Evolutionary conservation across 2,329 filamentous ascomycete species (phyloP).

Genomic region (Penicillium aurantiogriseum): DNA sequence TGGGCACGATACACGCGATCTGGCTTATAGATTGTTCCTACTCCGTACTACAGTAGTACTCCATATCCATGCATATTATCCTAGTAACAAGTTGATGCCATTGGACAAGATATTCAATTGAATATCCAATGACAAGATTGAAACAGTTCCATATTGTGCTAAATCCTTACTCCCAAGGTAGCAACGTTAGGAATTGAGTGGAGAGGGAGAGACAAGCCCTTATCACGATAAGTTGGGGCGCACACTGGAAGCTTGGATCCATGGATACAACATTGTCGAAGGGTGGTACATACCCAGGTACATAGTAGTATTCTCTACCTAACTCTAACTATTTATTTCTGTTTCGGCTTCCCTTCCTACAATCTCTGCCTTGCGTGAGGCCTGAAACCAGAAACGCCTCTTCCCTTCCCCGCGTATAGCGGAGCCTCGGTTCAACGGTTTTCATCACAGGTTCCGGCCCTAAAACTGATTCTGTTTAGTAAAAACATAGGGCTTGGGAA

Average conservation of each 20-base stretch:
- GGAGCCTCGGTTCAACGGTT: conserved; percentile 16
- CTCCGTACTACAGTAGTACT: not conserved
- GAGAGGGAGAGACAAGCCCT: conserved; percentile 1
- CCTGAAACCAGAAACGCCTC: conserved; percentile 8
- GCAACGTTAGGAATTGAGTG: not conserved
- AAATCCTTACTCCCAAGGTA: conserved; percentile 2
- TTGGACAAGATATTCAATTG: not conserved
- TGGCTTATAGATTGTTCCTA: not conserved
- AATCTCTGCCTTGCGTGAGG: conserved; percentile 3
- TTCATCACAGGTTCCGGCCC: conserved; percentile 1
- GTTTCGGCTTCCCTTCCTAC: not conserved
- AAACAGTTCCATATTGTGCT: not conserved
- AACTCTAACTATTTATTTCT: too few relatives aligned
- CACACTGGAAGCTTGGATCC: not conserved
- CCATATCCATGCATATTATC: not conserved
- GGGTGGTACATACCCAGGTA: not conserved
- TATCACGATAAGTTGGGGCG: not conserved
- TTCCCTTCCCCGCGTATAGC: conserved; percentile 7
- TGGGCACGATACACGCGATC: conserved; percentile 1
- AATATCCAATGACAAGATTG: not conserved
- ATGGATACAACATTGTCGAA: not conserved
- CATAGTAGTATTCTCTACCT: too few relatives aligned
- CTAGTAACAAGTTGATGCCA: not conserved
- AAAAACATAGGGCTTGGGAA: conserved; percentile 5
- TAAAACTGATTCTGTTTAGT: not conserved